These are phyloP conservation scores for Davidsoniella virescens DNA, from an alignment of 2,329 filamentous ascomycete species.

Conservation along the genomic window DNA sequence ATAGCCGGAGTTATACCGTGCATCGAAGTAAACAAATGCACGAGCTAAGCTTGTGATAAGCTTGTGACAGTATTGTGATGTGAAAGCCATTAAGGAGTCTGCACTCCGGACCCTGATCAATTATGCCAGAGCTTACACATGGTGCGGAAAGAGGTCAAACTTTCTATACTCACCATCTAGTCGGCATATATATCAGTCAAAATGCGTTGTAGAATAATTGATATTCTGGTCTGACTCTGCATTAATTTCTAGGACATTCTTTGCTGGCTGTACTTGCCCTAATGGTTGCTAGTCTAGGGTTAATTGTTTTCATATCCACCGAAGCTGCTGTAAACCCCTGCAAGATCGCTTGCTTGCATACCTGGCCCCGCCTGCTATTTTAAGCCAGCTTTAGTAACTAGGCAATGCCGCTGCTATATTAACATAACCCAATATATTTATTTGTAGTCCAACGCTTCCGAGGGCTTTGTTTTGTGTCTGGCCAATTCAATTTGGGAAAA, in stretches of 20 bases:
- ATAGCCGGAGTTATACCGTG: not conserved
- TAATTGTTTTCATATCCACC: not conserved
- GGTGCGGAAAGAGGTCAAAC: too few species aligned
- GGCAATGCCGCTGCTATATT: too few species aligned
- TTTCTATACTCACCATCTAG: too few species aligned
- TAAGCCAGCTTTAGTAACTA: not conserved
- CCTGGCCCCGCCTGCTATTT: slow-evolving; percentile 3
- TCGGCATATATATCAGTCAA: too few species aligned
- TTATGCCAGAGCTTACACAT: too few species aligned
- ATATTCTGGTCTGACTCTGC: too few species aligned
- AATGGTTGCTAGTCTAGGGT: not conserved
- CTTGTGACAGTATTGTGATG: not conserved
- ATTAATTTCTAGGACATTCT: too few species aligned
- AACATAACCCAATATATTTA: slow-evolving; percentile 5
- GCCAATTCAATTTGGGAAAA: not conserved
- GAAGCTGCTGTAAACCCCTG: slow-evolving; percentile 5
- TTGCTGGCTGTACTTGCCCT: too few species aligned
- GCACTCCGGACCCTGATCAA: too few species aligned
- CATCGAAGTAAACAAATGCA: not conserved
- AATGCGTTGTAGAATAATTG: too few species aligned
- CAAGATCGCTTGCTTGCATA: not conserved
- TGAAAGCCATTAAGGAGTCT: not conserved
- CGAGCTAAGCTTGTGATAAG: not conserved
- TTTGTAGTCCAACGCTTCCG: slow-evolving; percentile 5
- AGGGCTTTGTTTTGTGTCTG: slow-evolving; percentile 5